phyloP scores from a whole-genome alignment of 2,329 filamentous ascomycete species.

The Stemphylium vesicarium region DNA sequence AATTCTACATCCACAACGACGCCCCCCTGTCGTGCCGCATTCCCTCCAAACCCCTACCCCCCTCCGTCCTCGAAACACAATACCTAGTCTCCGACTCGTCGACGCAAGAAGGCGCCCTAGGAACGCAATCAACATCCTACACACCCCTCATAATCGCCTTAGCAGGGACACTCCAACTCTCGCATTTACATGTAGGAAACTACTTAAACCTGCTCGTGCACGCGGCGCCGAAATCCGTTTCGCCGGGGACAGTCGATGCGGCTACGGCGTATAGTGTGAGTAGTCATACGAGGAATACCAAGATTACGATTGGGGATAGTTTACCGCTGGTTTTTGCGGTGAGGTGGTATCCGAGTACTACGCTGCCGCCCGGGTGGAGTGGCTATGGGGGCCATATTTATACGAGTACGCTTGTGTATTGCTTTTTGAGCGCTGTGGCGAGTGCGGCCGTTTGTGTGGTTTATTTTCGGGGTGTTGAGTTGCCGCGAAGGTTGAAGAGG shows the following conservation, averaged over 20 bases:
- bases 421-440: slow-evolving; percentile 54
- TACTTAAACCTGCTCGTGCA: slow-evolving; percentile 88
- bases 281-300: slow-evolving; percentile 61
- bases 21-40: slow-evolving; percentile 91
- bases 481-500: slow-evolving; percentile 59
- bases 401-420: slow-evolving; percentile 58
- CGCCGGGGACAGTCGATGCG: slow-evolving; percentile 81
- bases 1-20: slow-evolving; percentile 98
- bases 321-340: slow-evolving; percentile 80
- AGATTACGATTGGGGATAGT: slow-evolving; percentile 85
- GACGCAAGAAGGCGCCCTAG: slow-evolving; percentile 45
- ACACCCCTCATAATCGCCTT: slow-evolving; percentile 88
- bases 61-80: slow-evolving; percentile 42
- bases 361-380: slow-evolving; percentile 65
- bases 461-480: slow-evolving; percentile 61
- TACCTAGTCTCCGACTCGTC: slow-evolving; percentile 49
- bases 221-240: slow-evolving; percentile 60
- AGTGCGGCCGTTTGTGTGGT: slow-evolving; percentile 60
- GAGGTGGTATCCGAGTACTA: slow-evolving; percentile 82
- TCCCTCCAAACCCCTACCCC: slow-evolving; percentile 71
- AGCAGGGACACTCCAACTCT: slow-evolving; percentile 84
- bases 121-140: slow-evolving; percentile 55
- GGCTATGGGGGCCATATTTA: slow-evolving; percentile 60
- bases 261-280: slow-evolving; percentile 86
- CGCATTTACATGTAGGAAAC: slow-evolving; percentile 84